Conservation (phyloP, 2,329 filamentous ascomycete species). For the Diaporthe velutina region DNA sequence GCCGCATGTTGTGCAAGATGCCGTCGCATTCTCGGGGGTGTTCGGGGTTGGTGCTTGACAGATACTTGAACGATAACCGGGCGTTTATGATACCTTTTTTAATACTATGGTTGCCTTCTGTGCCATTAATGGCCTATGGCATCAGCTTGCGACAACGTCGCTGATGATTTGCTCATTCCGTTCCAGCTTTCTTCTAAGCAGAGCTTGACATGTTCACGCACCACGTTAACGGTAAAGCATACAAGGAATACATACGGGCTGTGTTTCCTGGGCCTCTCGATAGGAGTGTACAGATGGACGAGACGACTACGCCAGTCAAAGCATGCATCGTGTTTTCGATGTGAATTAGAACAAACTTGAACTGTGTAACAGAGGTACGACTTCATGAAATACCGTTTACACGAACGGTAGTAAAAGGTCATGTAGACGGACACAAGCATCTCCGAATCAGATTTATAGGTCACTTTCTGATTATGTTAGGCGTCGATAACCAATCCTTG, state of each 20-base stretch:
- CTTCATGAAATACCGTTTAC: too few relatives aligned
- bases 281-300: not conserved
- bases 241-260: not conserved
- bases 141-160: not conserved
- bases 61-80: not conserved
- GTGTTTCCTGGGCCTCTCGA: not conserved
- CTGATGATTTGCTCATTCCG: not conserved
- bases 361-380: too few relatives aligned
- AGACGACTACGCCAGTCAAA: not conserved
- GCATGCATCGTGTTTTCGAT: too few relatives aligned
- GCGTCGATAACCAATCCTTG: too few relatives aligned
- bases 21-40: not conserved
- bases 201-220: too few relatives aligned
- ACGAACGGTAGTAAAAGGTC: too few relatives aligned
- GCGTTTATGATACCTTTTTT: slow-evolving; percentile 28
- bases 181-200: too few relatives aligned
- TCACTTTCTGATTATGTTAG: too few relatives aligned
- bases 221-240: not conserved
- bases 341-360: too few relatives aligned
- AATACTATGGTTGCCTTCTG: not conserved
- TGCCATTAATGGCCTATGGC: slow-evolving; percentile 9
- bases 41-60: not conserved
- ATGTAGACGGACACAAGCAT: too few relatives aligned
- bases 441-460: too few relatives aligned
- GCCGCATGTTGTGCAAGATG: not conserved